A percentile compares a stretch with the other conserved stretches of the same genome.
These are phyloP conservation scores for Pythium vanterpoolii DNA, from an alignment of 352 stramenopile species.

Conservation along the genomic window DNA sequence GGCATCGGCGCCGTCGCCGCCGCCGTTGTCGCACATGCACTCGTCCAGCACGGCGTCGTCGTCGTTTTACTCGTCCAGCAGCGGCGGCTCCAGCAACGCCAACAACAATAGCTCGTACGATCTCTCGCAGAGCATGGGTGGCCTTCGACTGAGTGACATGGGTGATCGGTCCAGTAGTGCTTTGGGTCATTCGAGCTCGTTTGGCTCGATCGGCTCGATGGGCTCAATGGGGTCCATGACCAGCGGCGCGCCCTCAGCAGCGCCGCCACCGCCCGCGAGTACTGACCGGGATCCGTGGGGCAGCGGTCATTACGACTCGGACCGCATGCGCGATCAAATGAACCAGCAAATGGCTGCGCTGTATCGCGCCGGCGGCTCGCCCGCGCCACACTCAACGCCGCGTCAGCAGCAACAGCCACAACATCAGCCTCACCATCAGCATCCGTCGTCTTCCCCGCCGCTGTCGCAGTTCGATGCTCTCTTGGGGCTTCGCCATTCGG, in stretches of 20 bases:
- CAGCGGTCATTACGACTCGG: constrained; percentile 14
- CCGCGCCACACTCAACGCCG: constrained; percentile 2
- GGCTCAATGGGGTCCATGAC: not conserved
- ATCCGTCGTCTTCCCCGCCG: constrained; percentile 22
- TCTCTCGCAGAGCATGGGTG: constrained; percentile 39
- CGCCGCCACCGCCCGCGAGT: constrained; percentile 1
- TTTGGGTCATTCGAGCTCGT: constrained; percentile 2
- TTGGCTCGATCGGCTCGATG: constrained; percentile 23
- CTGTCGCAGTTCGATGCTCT: constrained; percentile 38
- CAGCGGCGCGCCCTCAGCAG: not conserved
- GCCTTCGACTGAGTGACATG: constrained; percentile 23
- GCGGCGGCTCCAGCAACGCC: not conserved
- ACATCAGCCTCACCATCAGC: constrained; percentile 16
- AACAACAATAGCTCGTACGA: constrained; percentile 21
- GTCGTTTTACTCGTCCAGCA: constrained; percentile 8
- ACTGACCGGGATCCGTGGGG: constrained; percentile 14
- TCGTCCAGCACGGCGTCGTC: constrained; percentile 3
- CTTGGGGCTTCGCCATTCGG: constrained; percentile 33
- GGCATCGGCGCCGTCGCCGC: constrained; percentile 10
- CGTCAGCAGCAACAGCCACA: constrained; percentile 25
- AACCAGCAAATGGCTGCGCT: constrained; percentile 77
- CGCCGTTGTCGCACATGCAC: constrained; percentile 7
- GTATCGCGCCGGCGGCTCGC: constrained; percentile 32
- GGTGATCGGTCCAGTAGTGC: not conserved
- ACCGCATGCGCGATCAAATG: constrained; percentile 59